Conservation (phyloP, 2,329 filamentous ascomycete genomes). For the Colletotrichum brevisporum region DNA sequence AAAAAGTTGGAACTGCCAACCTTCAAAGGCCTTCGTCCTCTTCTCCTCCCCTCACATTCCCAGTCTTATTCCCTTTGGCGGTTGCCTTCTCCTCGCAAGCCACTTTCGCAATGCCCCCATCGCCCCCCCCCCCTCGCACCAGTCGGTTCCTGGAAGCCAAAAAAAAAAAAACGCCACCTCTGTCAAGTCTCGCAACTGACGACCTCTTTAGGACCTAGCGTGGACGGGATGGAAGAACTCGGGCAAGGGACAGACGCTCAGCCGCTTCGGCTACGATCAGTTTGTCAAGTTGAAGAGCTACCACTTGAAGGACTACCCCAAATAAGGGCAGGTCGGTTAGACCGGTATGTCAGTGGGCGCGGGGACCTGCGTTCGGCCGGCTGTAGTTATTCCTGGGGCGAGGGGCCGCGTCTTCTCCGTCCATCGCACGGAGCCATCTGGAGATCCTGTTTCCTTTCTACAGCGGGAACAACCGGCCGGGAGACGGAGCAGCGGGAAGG, state of each 20-base stretch:
- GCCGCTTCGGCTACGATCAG: constrained; percentile 92
- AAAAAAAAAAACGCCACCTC: no score
- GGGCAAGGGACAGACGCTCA: constrained; percentile 90
- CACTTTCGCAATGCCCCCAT: constrained; percentile 39
- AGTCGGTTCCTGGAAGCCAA: no score
- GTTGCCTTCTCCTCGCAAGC: constrained; percentile 40
- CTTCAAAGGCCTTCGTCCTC: neutral
- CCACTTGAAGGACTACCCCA: constrained; percentile 87
- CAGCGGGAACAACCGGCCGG: constrained; percentile 10
- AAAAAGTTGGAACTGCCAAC: neutral
- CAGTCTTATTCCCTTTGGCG: constrained; percentile 20
- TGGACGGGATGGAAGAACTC: constrained; percentile 99
- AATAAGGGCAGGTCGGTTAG: constrained; percentile 54
- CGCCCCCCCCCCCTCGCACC: no score
- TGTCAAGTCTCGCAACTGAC: constrained; percentile 6
- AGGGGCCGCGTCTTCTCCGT: no score
- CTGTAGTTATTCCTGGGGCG: no score
- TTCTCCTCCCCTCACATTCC: neutral
- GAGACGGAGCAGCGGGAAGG: neutral
- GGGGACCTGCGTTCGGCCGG: no score
- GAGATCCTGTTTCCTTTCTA: constrained; percentile 1
- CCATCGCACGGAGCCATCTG: constrained; percentile 3
- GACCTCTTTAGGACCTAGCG: constrained; percentile 79
- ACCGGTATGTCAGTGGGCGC: no score
- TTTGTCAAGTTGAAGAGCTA: constrained; percentile 98